Conservation (phyloP, 176 grass and related monocot species). For the Sorghum bicolor region Sorghum_bicolor_NCBIv3 NC_012870.2:61134501-61135000, state of each 20-base stretch:
- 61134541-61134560: not conserved
- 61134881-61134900: not conserved
- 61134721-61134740: not conserved
- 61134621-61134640: not conserved
- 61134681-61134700: not conserved
- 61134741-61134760: not conserved
- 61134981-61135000: not conserved
- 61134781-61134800: not conserved
- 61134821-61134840: not conserved
- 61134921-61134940: not conserved
- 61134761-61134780: not conserved
- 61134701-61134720: not conserved
- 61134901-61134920: not conserved
- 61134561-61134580: not conserved
- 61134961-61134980: not conserved
- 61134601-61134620: not conserved
- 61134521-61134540: not conserved
- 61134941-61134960: not conserved
- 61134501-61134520: not conserved
- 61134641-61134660: not conserved
- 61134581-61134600: not conserved
- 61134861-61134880: not conserved
- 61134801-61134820: not conserved
- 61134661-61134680: not conserved
- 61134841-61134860: not conserved